Base-by-base conservation (phyloP, 257 asterid genomes). In the Solanum gracilifrons region DNA sequence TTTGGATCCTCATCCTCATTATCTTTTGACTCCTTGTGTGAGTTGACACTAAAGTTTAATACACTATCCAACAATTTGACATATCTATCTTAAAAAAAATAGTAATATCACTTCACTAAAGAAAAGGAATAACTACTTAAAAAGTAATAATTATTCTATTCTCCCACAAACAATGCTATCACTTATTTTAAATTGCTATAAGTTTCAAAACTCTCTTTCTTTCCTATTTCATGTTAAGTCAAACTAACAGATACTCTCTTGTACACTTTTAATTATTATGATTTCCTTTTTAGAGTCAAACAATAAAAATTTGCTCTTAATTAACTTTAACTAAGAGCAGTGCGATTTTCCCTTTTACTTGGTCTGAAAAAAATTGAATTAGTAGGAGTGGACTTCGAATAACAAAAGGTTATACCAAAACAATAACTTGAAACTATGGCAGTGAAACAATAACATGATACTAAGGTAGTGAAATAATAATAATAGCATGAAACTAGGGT, bases 21-120 rank as follows among this genome's bases (percentile, higher is more conserved):
- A 12, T 85, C 92, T 21, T 68, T 89, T 36, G 27, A 39, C 55
- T 75, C 91, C 64, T 87, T 91, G 98, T 95, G 32, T 75, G 90
- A 80, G 60, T 9, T 4, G 9, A 37, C 13, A 66, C 27, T 2
- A 29, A 27, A 25, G 41, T 7, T 74, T 74, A 36, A 36, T 74
- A 21, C 29, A 21, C 20, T 46, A 46, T 46, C 18, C 55, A 46
- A 46, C 18, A 20, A 68, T 27, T 18, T 32, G 9, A 39, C 33
- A 55, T 25, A 87, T 62, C 33, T 27, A 55, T 18, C 37, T 72
- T 9, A 8, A 62, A 43, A 41, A 11, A 11, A 6, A 8, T 11
- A 23, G 9, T 11, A 35, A 5, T 33, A 13, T 27, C 33, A 75
- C 31, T 27, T 9, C 82, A 74, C 13, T 76, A 20, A 25, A 66